Evolutionary conservation across 164 flowering plant species (phyloP).

Genomic region (Warburgia ugandensis): DNA sequence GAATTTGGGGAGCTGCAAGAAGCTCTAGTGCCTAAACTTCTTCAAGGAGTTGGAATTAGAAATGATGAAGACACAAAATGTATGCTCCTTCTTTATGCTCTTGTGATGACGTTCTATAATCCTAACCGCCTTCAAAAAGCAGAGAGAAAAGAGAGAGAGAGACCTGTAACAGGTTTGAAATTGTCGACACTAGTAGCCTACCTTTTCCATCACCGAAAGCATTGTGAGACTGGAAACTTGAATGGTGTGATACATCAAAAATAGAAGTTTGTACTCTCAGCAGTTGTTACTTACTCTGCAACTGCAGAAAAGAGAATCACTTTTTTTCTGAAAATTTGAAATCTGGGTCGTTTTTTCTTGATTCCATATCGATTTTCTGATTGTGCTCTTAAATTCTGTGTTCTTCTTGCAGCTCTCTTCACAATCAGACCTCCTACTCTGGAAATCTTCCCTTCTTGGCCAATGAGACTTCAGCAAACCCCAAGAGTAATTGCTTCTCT

Average conservation of each 20-base stretch:
- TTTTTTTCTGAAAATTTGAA: conserved; percentile 16
- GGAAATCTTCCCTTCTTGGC: conserved; percentile 17
- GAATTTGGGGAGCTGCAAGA: conserved; percentile 95
- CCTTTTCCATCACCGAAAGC: conserved; percentile 58
- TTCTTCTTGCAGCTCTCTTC: conserved; percentile 4
- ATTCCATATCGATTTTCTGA: conserved; percentile 30
- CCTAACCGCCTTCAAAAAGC: no score
- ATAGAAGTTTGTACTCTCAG: conserved; percentile 38
- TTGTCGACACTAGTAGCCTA: conserved; percentile 26
- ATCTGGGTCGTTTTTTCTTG: conserved; percentile 22
- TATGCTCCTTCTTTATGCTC: no score
- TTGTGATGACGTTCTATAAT: conserved; percentile 45
- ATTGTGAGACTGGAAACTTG: conserved; percentile 41
- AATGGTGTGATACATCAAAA: conserved; percentile 61
- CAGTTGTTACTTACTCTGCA: conserved; percentile 41
- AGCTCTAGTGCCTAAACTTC: conserved; percentile 46
- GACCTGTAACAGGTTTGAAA: conserved; percentile 33
- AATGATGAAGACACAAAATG: conserved; percentile 69
- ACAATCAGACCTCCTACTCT: conserved; percentile 13
- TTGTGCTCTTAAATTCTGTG: no score
- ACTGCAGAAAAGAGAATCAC: conserved; percentile 35
- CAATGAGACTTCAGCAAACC: conserved; percentile 13
- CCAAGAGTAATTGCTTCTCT: conserved; percentile 5
- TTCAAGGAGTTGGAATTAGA: conserved; percentile 59
- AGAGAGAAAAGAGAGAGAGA: conserved; percentile 24